These are phyloP conservation scores for Globisporangium perplexum DNA, from an alignment of 352 stramenopile species.

Conservation along the genomic window DNA sequence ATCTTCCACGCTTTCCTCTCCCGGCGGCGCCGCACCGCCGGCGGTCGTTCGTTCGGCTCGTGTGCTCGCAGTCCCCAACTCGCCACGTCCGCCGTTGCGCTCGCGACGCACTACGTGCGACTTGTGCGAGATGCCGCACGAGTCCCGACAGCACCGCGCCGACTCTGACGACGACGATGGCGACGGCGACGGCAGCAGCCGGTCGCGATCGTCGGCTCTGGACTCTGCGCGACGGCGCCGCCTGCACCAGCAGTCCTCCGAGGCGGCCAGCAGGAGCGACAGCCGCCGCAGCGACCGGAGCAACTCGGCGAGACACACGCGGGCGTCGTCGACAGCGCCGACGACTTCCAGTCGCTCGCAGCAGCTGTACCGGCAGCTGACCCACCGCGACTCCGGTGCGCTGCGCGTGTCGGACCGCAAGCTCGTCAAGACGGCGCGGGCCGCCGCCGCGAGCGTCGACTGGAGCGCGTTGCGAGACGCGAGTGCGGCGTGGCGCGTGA, in stretches of 20 bases:
- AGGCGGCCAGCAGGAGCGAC: background rate
- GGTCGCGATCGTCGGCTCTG: background rate
- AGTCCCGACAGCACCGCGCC: background rate
- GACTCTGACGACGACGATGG: background rate
- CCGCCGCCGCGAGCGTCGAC: slow-evolving; percentile 5
- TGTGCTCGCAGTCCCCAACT: background rate
- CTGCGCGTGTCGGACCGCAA: slow-evolving; percentile 3
- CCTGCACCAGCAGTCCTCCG: background rate
- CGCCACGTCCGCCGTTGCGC: background rate
- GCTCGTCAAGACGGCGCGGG: background rate
- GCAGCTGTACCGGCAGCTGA: background rate
- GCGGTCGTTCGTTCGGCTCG: too few relatives aligned
- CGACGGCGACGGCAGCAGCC: background rate
- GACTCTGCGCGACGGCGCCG: background rate
- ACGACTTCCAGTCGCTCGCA: background rate
- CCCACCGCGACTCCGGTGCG: background rate
- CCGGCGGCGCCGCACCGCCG: too few relatives aligned
- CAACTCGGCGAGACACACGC: background rate
- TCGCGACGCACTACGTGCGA: too few relatives aligned
- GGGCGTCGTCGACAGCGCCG: background rate
- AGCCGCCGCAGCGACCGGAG: background rate
- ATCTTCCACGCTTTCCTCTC: background rate
- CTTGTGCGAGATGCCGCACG: background rate
- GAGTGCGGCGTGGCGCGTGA: slow-evolving; percentile 2
- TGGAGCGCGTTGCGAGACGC: slow-evolving; percentile 6